Evolutionary conservation across 2,329 filamentous ascomycete genomes (phyloP).

Genomic region (Colletotrichum eleusines): DNA sequence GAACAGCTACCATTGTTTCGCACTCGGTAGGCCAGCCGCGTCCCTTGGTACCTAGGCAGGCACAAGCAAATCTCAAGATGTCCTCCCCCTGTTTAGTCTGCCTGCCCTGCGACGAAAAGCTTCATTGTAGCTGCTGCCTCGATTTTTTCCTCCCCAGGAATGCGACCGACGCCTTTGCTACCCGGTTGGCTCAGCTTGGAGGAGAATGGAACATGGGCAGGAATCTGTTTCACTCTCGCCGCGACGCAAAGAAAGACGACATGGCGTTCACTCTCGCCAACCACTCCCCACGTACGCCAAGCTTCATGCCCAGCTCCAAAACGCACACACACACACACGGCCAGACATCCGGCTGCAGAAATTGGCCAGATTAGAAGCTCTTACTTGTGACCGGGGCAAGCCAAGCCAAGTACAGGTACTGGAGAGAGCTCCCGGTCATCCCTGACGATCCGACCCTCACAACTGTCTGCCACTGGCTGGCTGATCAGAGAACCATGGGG

Average conservation of each 20-base stretch:
- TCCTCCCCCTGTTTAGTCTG: no score
- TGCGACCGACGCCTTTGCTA: conserved; percentile 6
- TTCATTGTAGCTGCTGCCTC: conserved; percentile 8
- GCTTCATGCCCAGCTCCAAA: background rate
- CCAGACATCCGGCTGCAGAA: background rate
- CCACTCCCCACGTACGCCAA: background rate
- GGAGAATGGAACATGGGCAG: background rate
- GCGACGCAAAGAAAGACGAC: no score
- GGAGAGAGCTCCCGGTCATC: background rate
- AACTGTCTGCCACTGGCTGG: background rate
- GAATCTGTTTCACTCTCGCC: conserved; percentile 5
- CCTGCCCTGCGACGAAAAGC: conserved; percentile 22
- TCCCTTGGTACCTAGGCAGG: background rate
- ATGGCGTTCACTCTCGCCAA: background rate
- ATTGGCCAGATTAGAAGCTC: background rate
- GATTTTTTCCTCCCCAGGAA: background rate
- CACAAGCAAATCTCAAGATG: conserved; percentile 4
- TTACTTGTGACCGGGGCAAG: background rate
- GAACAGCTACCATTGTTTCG: conserved; percentile 9
- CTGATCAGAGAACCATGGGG: background rate
- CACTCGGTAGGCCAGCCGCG: conserved; percentile 8
- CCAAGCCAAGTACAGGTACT: background rate
- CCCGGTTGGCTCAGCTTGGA: background rate
- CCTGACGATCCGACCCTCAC: conserved; percentile 6
- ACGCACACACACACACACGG: background rate